These are phyloP conservation scores for Alisma plantagoaquatica DNA, from an alignment of 106 monocot species.

Conservation along the genomic window DNA sequence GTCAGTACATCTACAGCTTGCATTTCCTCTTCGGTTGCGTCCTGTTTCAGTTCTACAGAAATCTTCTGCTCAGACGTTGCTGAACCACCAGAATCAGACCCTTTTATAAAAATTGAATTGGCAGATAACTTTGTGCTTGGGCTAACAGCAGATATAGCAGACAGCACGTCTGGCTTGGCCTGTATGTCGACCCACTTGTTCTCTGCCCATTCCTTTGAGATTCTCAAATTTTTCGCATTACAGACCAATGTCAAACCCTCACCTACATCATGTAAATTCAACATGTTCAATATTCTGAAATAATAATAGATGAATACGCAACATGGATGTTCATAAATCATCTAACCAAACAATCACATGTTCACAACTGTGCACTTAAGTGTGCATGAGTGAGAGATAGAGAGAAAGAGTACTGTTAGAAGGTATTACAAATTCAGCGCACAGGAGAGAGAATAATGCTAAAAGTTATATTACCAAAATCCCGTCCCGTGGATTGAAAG, in stretches of 20 bases:
- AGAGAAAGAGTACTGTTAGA: too few relatives aligned
- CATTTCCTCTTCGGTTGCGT: not conserved
- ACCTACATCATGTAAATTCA: constrained; percentile 37
- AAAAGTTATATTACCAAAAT: too few relatives aligned
- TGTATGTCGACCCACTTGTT: constrained; percentile 56
- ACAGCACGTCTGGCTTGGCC: constrained; percentile 43
- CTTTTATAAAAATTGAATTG: constrained; percentile 12
- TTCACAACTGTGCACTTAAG: too few relatives aligned
- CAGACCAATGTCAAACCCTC: constrained; percentile 53
- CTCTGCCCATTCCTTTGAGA: constrained; percentile 70
- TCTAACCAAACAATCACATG: too few relatives aligned
- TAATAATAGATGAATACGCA: too few relatives aligned
- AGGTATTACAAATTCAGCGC: too few relatives aligned
- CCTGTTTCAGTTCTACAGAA: not conserved
- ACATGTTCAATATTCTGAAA: too few relatives aligned
- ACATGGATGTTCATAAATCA: too few relatives aligned
- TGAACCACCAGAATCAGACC: constrained; percentile 4
- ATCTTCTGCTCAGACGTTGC: constrained; percentile 5
- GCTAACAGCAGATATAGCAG: constrained; percentile 24
- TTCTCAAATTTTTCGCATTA: constrained; percentile 36
- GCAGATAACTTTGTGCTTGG: constrained; percentile 24
- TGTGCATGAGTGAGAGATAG: too few relatives aligned
- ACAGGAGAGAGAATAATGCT: too few relatives aligned
- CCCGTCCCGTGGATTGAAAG: too few relatives aligned
- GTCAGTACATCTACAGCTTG: not conserved